Conservation (phyloP, 2,329 filamentous ascomycete genomes). For the Beauveria rudraprayagi region DNA sequence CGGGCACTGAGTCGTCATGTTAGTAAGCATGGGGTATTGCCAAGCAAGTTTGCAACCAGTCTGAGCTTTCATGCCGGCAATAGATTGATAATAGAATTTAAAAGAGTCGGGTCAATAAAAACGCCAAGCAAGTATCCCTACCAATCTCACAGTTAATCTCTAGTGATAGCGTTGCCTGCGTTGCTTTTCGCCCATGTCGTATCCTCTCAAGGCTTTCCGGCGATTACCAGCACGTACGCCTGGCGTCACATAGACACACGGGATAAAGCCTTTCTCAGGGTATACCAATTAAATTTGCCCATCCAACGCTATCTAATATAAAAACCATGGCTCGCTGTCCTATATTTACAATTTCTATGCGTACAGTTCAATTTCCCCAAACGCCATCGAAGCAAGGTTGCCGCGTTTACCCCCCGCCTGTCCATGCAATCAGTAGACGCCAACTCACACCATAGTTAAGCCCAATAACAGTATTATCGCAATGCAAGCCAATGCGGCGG, state of each 20-base stretch:
- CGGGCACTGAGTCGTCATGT: neutral
- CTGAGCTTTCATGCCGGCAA: neutral
- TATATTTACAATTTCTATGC: slow-evolving; percentile 6
- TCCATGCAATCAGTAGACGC: slow-evolving; percentile 1
- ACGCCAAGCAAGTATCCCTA: too few relatives aligned
- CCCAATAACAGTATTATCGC: neutral
- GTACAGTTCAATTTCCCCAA: neutral
- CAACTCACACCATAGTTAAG: neutral
- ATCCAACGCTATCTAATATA: slow-evolving; percentile 7
- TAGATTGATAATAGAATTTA: neutral
- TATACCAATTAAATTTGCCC: neutral
- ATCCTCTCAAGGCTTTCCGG: neutral
- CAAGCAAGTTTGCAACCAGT: neutral
- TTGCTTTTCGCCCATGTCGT: too few relatives aligned
- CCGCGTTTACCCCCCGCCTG: neutral
- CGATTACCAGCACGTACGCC: too few relatives aligned
- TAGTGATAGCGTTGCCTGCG: neutral
- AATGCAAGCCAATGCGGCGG: neutral
- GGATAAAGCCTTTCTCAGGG: neutral
- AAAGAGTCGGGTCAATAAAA: neutral
- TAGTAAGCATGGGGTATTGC: neutral
- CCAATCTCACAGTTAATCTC: neutral
- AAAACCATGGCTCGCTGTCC: neutral
- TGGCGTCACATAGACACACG: too few relatives aligned
- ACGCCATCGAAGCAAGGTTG: neutral